Evolutionary conservation across 805 yeast species (phyloP), one percentile per base, ranked within the genome.

Genomic region (Sungouiella blattae): DNA sequence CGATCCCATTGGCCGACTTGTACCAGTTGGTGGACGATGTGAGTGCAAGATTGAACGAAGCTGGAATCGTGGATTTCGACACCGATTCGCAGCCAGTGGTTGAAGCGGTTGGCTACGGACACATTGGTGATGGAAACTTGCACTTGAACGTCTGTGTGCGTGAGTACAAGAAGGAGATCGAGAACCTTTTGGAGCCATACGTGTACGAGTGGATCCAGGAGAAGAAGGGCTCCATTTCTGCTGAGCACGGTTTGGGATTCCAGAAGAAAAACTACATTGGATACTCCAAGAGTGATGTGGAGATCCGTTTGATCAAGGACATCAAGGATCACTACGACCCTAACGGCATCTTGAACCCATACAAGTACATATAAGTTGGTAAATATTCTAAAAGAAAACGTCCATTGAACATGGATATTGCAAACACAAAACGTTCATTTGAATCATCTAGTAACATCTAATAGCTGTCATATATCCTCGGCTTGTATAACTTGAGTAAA

Each of bases 241-340:
- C 98, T 18, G 98, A 93, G 62, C 98, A 93, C 59, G 98, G 98
- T 11, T 71, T 93, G 39, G 98, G 98, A 0, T 87, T 93, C 76
- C 97, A 91, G 55, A 93, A 93, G 82, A 87, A 83, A 50, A 84
- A 86, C 55, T 93, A 85, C 58, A 74, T 91, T 47, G 82, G 82
- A 7, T 93, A 91, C 67, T 75, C 95, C 34, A 93, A 89, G 70
- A 76, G 77, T 44, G 79, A 73, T 9, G 65, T 67, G 34, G 89
- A 87, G 58, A 76, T 93, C 40, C 56, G 67, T 26, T 58, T 88
- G 66, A 89, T 93, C 74, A 82, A 80, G 57, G 78, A 78, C 26
- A 62, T 93, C 49, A 93, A 91, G 66, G 49, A 69, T n/a, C 78
- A 76, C 47, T 89, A 78, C 55, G 98, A 93, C 68, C 97, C 97